Evolutionary conservation across 305 asterid genomes (phyloP).

Genomic region (Fraxinus floribunda): DNA sequence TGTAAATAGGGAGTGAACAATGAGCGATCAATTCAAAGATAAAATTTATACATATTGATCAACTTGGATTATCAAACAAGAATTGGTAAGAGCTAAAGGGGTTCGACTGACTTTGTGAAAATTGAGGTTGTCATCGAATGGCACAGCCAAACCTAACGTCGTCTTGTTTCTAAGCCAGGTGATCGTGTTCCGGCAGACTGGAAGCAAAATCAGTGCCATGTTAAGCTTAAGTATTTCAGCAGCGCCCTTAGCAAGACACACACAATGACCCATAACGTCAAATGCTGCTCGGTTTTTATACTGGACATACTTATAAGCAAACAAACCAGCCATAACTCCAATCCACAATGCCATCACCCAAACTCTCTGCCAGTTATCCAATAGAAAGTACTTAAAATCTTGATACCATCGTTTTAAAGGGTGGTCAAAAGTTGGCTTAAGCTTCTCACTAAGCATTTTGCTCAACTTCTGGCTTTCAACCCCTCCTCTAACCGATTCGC

Average conservation of each 20-base stretch:
- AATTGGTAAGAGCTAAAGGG: neutral
- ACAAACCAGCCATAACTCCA: conserved; percentile 66
- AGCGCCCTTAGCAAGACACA: conserved; percentile 85
- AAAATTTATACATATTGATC: neutral
- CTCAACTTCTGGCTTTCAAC: conserved; percentile 74
- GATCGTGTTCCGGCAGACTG: conserved; percentile 84
- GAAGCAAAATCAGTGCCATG: conserved; percentile 80
- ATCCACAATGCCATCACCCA: conserved; percentile 83
- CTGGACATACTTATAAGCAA: conserved; percentile 67
- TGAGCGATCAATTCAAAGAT: neutral
- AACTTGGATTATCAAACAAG: neutral
- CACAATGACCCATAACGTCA: conserved; percentile 75
- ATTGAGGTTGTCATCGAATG: conserved; percentile 87
- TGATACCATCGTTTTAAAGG: conserved; percentile 41
- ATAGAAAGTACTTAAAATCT: conserved; percentile 49
- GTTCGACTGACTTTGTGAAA: conserved; percentile 68
- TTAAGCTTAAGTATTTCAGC: conserved; percentile 89
- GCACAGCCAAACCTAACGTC: conserved; percentile 66
- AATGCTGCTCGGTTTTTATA: conserved; percentile 55
- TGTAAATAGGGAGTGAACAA: neutral
- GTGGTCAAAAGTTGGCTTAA: conserved; percentile 45
- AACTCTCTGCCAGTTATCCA: conserved; percentile 76
- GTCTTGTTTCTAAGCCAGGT: conserved; percentile 95
- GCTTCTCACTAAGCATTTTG: conserved; percentile 69
- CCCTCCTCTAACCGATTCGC: conserved; percentile 52